phyloP scores from a whole-genome alignment of 345 rosid genomes.

The Acer negundo region DNA sequence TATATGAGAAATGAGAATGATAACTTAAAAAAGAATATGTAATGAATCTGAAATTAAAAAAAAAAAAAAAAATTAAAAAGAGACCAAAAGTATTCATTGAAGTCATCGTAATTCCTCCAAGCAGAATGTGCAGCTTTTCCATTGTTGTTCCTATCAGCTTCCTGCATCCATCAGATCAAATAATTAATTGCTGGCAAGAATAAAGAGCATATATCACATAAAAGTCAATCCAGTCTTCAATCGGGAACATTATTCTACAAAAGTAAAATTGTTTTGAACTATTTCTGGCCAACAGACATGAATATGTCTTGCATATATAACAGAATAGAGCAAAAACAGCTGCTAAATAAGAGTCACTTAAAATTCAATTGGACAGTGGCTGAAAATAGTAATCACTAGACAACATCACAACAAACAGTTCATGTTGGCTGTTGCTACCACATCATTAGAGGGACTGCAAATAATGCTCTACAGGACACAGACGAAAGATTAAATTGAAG shows the following conservation, averaged over 20 bases:
- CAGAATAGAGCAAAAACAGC: not conserved
- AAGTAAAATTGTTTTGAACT: not conserved
- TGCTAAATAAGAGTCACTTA: not conserved
- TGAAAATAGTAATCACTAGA: constrained; percentile 8
- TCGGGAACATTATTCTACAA: not conserved
- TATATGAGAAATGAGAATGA: constrained; percentile 24
- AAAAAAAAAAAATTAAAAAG: constrained; percentile 26
- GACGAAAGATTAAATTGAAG: not conserved
- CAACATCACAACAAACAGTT: not conserved
- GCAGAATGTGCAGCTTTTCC: constrained; percentile 97
- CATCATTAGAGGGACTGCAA: not conserved
- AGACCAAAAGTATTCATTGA: constrained; percentile 97
- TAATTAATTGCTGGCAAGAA: constrained; percentile 4
- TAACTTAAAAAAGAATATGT: constrained; percentile 6
- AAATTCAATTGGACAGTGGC: not conserved
- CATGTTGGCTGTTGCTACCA: not conserved
- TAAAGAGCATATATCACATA: not conserved
- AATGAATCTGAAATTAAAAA: constrained; percentile 18
- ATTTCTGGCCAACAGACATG: not conserved
- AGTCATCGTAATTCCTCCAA: constrained; percentile 99
- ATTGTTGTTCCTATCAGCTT: constrained; percentile 65
- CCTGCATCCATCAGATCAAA: constrained; percentile 49
- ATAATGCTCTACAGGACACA: not conserved
- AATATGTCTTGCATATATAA: not conserved
- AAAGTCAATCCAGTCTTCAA: not conserved